Evolutionary conservation across 106 monocot genomes (phyloP), one percentile per base, ranked within the genome.

Genomic region (Cymbidium sinense): DNA sequence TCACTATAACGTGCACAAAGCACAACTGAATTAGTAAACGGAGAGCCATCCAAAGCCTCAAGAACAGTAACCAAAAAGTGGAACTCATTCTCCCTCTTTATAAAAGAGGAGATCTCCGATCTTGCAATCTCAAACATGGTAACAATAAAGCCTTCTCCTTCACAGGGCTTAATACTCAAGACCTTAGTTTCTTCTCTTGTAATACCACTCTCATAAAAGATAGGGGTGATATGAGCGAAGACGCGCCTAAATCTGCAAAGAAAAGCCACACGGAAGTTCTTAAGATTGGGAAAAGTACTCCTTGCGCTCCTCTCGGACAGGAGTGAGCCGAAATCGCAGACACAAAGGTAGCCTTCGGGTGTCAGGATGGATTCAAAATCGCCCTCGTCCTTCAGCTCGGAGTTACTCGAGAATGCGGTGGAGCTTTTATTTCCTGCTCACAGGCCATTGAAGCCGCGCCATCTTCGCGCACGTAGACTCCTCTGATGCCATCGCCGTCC

Each of bases 241-340:
- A 99, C 90, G 18, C 99, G 92, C 77, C 99, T 87, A 80, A 99
- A 99, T 17, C 95, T 92, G 5, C 81, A 79, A 62, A 99, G 69
- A 18, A 76, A 84, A 6, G 86, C 99, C 21, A 93, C 75, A 51
- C 92, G 73, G 43, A 99, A 99, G 62, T 91, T 87, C 74, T 76
- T 79, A 47, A 95, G 92, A 71, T 99, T 86, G 19, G 92, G 95
- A 74, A 99, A 99, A 27, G 90, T 99, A 75, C 99, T 99, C 86
- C 92, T 90, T 50, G 98, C 91, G 83, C 98, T 99, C 77, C 75
- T 87, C 84, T 99, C 90, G 62, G 99, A 99, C 64, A 99, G 95
- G 62, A 99, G 99, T 75, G 99, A 99, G 0, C 99, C 99, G 81
- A 99, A 99, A 85, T 95, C 99, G 73, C 90, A 88, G 47, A 99